phyloP scores from a whole-genome alignment of 1,139 yeast species.

The Blastobotrys malaysiensis region DNA sequence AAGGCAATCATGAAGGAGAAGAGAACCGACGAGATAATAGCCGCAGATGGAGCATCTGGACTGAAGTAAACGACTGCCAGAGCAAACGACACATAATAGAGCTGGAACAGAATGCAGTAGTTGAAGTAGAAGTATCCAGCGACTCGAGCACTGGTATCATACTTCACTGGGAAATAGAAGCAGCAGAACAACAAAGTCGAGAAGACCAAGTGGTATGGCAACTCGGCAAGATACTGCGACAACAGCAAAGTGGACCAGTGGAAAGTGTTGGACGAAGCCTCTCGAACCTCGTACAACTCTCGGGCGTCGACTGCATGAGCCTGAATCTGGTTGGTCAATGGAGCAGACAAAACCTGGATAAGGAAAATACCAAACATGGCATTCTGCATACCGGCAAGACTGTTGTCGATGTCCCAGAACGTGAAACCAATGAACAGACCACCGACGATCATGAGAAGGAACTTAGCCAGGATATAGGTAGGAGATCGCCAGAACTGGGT shows the following conservation, averaged over 20 bases:
- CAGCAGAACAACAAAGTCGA: conserved; percentile 29
- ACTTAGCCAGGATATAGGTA: conserved; percentile 41
- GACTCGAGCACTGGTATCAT: conserved; percentile 35
- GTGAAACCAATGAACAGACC: conserved; percentile 50
- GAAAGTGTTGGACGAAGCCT: conserved; percentile 56
- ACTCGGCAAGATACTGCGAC: conserved; percentile 40
- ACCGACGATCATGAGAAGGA: conserved; percentile 42
- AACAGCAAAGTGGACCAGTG: conserved; percentile 48
- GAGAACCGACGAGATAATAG: conserved; percentile 43
- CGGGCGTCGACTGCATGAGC: conserved; percentile 42
- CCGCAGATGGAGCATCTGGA: conserved; percentile 44
- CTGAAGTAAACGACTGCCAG: conserved; percentile 42
- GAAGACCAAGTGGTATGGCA: conserved; percentile 36
- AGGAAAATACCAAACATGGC: conserved; percentile 45
- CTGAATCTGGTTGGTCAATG: conserved; percentile 53
- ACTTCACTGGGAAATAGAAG: conserved; percentile 41
- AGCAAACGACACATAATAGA: conserved; percentile 44
- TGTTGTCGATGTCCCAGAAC: conserved; percentile 36
- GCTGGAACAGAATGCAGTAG: conserved; percentile 42
- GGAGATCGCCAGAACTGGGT: conserved; percentile 44
- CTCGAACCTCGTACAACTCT: conserved; percentile 57
- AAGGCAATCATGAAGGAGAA: conserved; percentile 47
- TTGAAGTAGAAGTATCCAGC: conserved; percentile 44
- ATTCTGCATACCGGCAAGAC: conserved; percentile 33
- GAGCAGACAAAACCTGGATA: conserved; percentile 46